A percentile compares a stretch with the other conserved stretches of the same genome.
These are phyloP conservation scores for Entomortierella chlamydospora DNA, from an alignment of 192 early-diverging fungal species.

Conservation along the genomic window DNA sequence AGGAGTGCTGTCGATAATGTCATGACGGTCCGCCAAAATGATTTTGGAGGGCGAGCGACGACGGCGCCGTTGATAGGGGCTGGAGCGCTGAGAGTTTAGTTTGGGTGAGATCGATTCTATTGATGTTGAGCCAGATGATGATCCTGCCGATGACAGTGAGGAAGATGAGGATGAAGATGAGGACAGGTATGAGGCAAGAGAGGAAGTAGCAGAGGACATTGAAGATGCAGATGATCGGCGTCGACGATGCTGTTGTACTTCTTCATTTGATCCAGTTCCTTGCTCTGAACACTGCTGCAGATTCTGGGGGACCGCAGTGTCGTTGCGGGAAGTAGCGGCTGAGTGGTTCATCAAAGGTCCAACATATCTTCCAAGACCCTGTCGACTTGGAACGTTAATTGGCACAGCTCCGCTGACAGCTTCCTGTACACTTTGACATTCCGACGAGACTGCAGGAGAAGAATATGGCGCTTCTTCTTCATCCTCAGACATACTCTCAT, in stretches of 20 bases:
- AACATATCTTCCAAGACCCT: slow-evolving; percentile 23
- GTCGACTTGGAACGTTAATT: slow-evolving; percentile 3
- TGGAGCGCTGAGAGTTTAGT: background rate
- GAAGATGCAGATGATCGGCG: slow-evolving; percentile 34
- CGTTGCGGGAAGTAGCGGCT: background rate
- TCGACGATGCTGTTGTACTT: slow-evolving; percentile 4
- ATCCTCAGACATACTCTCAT: slow-evolving; percentile 7
- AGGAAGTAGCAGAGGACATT: slow-evolving; percentile 1
- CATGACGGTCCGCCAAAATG: slow-evolving; percentile 9
- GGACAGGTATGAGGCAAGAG: slow-evolving; percentile 1
- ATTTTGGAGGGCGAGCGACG: background rate
- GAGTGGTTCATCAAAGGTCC: slow-evolving; percentile 14
- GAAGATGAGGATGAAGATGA: slow-evolving; percentile 14
- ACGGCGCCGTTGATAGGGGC: background rate
- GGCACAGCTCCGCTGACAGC: background rate
- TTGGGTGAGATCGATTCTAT: background rate
- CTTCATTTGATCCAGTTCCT: background rate
- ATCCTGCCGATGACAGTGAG: background rate
- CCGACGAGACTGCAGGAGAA: background rate
- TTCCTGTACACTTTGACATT: background rate
- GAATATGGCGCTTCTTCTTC: background rate
- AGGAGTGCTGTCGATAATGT: slow-evolving; percentile 20
- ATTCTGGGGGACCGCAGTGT: background rate
- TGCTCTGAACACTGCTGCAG: slow-evolving; percentile 18
- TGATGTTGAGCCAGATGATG: background rate